A percentile compares a stretch with the other conserved stretches of the same genome.
Evolutionary conservation across 768 basidiomycete genomes (phyloP).

Genomic region (Phaffia tasmanica): DNA sequence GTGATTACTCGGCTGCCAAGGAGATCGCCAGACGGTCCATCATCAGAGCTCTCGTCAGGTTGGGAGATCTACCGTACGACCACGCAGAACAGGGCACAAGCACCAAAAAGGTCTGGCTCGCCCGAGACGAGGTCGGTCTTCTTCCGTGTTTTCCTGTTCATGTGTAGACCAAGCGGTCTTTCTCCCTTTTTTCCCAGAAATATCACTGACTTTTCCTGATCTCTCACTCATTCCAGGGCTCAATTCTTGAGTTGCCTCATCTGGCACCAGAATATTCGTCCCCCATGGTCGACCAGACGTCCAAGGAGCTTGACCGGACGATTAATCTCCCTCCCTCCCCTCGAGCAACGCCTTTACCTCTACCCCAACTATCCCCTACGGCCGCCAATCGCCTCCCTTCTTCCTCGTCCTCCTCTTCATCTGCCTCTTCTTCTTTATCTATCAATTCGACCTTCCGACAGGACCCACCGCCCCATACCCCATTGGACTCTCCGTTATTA

Average conservation of each 20-base stretch:
- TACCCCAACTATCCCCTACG: neutral
- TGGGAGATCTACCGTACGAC: slow-evolving; percentile 8
- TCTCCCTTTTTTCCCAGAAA: neutral
- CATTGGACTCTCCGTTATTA: slow-evolving; percentile 17
- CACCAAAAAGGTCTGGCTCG: neutral
- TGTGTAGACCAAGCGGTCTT: neutral
- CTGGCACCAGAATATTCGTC: neutral
- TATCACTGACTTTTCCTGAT: neutral
- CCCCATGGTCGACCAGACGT: too few relatives aligned
- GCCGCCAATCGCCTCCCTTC: neutral
- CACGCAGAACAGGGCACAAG: slow-evolving; percentile 10
- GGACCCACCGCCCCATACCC: slow-evolving; percentile 45
- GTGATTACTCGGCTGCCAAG: slow-evolving; percentile 20
- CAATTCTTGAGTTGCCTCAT: slow-evolving; percentile 24
- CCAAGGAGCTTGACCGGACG: too few relatives aligned
- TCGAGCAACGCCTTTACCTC: slow-evolving; percentile 1
- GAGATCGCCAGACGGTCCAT: slow-evolving; percentile 16
- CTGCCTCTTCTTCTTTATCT: slow-evolving; percentile 2
- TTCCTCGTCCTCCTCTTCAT: slow-evolving; percentile 1
- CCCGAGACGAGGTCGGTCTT: slow-evolving; percentile 21
- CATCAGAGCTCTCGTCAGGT: slow-evolving; percentile 17
- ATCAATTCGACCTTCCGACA: slow-evolving; percentile 35
- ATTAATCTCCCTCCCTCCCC: slow-evolving; percentile 13
- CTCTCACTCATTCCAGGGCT: slow-evolving; percentile 6
- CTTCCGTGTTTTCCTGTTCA: too few relatives aligned